phyloP scores from a whole-genome alignment of 192 early-diverging fungal genomes.

The Coemansia sp. region DNA sequence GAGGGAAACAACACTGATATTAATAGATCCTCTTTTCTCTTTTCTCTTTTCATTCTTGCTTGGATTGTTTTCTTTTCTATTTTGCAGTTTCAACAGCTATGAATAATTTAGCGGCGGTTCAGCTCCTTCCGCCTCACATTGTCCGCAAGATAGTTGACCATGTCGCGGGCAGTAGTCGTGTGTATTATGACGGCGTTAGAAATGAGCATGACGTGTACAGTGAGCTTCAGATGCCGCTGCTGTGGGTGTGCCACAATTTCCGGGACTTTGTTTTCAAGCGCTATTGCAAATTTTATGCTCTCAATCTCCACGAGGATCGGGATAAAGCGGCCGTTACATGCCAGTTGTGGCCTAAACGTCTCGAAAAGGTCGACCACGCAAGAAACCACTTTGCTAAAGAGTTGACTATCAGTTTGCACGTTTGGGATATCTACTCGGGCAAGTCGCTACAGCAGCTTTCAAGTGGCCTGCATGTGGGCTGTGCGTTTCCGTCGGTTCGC shows the following conservation, averaged over 20 bases:
- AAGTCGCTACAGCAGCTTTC: neutral
- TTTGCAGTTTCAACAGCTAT: neutral
- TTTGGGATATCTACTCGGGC: neutral
- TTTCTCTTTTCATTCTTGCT: neutral
- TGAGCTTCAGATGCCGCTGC: neutral
- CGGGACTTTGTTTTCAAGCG: neutral
- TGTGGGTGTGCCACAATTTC: neutral
- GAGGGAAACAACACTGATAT: too few species aligned
- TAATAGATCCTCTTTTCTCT: neutral
- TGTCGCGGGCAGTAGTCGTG: neutral
- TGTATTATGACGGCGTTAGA: neutral
- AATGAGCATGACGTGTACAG: neutral
- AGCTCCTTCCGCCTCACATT: neutral
- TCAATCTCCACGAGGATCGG: neutral
- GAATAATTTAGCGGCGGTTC: neutral
- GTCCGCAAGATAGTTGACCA: neutral
- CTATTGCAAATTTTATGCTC: neutral
- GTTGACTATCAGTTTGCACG: neutral
- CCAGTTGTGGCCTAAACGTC: neutral
- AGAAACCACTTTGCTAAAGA: neutral
- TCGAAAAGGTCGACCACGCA: neutral
- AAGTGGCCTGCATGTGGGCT: neutral
- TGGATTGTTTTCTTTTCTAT: neutral
- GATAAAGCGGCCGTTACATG: neutral
- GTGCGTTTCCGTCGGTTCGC: neutral